Conservation (phyloP, 2,329 filamentous ascomycete species). For the Stylonectria norvegica region DNA sequence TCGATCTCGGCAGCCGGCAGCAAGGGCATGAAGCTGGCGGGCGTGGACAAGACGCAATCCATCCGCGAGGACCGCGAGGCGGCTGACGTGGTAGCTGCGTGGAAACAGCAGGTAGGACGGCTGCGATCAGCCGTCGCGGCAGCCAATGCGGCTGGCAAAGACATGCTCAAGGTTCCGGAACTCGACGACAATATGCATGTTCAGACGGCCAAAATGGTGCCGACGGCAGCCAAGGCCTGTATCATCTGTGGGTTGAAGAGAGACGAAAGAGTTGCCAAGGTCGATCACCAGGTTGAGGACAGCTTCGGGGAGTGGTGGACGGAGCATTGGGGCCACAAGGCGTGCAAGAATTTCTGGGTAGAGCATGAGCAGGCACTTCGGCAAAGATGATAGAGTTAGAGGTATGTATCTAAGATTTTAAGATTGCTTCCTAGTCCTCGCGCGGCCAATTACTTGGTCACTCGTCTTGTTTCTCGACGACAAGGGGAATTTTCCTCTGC, state of each 20-base stretch:
- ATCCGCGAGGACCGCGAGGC: slow-evolving; percentile 81
- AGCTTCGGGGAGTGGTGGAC: slow-evolving; percentile 97
- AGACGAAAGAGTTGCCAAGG: slow-evolving; percentile 74
- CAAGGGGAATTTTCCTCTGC: no score
- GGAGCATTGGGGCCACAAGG: slow-evolving; percentile 78
- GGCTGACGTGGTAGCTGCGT: slow-evolving; percentile 69
- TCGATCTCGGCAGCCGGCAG: slow-evolving; percentile 73
- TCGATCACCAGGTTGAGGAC: slow-evolving; percentile 77
- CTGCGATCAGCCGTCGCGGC: slow-evolving; percentile 69
- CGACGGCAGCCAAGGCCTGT: slow-evolving; percentile 72
- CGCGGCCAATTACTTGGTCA: no score
- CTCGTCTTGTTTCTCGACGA: no score
- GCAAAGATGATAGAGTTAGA: slow-evolving; percentile 54
- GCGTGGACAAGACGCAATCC: slow-evolving; percentile 79
- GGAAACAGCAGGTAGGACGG: slow-evolving; percentile 72
- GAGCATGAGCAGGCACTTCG: slow-evolving; percentile 67
- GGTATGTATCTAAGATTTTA: no score
- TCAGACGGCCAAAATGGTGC: slow-evolving; percentile 66
- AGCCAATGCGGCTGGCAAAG: slow-evolving; percentile 57
- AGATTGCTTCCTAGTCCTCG: no score
- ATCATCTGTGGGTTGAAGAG: slow-evolving; percentile 83
- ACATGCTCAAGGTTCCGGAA: slow-evolving; percentile 61
- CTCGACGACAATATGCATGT: slow-evolving; percentile 67
- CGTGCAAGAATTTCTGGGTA: slow-evolving; percentile 83
- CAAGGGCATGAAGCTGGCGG: slow-evolving; percentile 87